These are phyloP conservation scores for Silene uniflora DNA, from an alignment of 148 eudicot species.

Conservation along the genomic window DNA sequence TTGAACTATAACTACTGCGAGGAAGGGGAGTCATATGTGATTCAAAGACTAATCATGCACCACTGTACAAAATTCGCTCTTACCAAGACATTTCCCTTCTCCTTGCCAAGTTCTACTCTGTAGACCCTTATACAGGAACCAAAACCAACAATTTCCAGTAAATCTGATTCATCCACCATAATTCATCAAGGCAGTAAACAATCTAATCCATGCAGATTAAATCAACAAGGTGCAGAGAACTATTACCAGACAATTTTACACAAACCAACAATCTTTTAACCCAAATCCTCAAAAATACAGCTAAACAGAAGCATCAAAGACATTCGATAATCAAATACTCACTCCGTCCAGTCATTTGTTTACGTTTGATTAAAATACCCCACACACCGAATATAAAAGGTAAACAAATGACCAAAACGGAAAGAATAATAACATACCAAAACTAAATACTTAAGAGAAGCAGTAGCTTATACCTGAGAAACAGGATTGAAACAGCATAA, in stretches of 20 bases:
- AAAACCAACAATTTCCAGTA: conserved; percentile 1
- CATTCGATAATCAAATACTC: background rate
- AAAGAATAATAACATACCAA: background rate
- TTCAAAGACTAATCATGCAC: background rate
- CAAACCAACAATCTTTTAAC: background rate
- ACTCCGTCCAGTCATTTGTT: no score
- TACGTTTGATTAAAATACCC: no score
- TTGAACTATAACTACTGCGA: background rate
- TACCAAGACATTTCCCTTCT: background rate
- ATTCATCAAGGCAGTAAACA: background rate
- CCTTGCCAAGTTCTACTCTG: background rate
- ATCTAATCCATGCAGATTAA: conserved; percentile 15
- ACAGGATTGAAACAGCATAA: conserved; percentile 56
- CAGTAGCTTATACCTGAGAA: conserved; percentile 39
- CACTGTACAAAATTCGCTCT: background rate
- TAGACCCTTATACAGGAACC: background rate
- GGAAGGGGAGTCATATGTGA: no score
- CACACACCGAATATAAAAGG: no score
- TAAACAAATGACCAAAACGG: no score
- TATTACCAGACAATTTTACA: background rate
- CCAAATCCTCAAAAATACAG: conserved; percentile 2
- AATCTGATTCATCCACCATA: conserved; percentile 10
- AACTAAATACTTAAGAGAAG: background rate
- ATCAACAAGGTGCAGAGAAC: conserved; percentile 1
- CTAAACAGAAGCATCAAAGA: background rate